phyloP scores from a whole-genome alignment of 129 eudicot species.

The Dittrichia graveolens region DNA sequence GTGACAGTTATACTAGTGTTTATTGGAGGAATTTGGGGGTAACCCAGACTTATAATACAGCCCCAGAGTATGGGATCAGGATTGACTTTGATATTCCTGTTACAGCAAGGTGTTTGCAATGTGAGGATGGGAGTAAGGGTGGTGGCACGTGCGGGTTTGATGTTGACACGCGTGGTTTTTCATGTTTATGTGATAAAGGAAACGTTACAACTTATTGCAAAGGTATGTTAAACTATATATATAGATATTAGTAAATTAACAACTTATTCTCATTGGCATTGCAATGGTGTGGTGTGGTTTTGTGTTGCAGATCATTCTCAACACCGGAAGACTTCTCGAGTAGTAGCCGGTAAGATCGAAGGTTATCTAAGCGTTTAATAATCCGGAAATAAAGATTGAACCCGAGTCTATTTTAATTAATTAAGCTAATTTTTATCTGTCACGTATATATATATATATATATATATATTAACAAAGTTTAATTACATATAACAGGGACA shows the following conservation, averaged over 20 bases:
- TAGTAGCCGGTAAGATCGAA: slow-evolving; percentile 64
- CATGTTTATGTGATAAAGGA: slow-evolving; percentile 75
- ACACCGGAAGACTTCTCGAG: slow-evolving; percentile 45
- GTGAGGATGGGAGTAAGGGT: slow-evolving; percentile 72
- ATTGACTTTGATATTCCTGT: slow-evolving; percentile 88
- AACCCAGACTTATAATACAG: slow-evolving; percentile 50
- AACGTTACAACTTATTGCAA: slow-evolving; percentile 79
- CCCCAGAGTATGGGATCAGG: slow-evolving; percentile 85
- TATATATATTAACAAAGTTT: too few species aligned
- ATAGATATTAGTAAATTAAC: not conserved
- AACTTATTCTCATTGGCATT: too few species aligned
- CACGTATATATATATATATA: too few species aligned
- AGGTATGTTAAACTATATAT: slow-evolving; percentile 46
- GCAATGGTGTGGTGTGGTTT: too few species aligned
- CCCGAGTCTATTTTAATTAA: too few species aligned
- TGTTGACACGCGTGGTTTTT: slow-evolving; percentile 56
- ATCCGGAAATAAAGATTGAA: too few species aligned
- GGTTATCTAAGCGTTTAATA: too few species aligned
- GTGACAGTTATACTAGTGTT: slow-evolving; percentile 77
- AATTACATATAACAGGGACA: slow-evolving; percentile 52
- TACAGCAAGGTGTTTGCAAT: slow-evolving; percentile 67
- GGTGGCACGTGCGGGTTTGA: slow-evolving; percentile 89
- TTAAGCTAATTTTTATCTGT: too few species aligned
- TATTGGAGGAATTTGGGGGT: slow-evolving; percentile 86
- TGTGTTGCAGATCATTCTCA: slow-evolving; percentile 48